phyloP scores from a whole-genome alignment of 2,329 filamentous ascomycete genomes.

The Gremmenia infestans region DNA sequence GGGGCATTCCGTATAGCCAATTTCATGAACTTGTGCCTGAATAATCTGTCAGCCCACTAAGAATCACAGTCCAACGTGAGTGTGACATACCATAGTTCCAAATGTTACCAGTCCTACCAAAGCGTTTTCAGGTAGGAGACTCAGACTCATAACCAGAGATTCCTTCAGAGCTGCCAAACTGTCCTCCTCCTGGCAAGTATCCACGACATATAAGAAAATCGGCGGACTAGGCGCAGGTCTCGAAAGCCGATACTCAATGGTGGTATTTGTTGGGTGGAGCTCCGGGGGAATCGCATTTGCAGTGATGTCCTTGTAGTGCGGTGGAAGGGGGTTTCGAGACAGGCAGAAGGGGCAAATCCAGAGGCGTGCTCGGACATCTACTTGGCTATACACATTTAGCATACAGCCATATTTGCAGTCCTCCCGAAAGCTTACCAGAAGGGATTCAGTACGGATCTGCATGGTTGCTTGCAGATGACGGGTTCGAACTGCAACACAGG shows the following conservation, averaged over 20 bases:
- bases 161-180: conserved; percentile 79
- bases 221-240: conserved; percentile 79
- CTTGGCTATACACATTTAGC: conserved; percentile 52
- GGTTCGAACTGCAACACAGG: conserved; percentile 93
- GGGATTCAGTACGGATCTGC: conserved; percentile 91
- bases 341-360: conserved; percentile 91
- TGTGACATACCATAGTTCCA: conserved; percentile 79
- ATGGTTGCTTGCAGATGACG: conserved; percentile 93
- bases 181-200: conserved; percentile 85
- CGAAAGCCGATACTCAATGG: conserved; percentile 82
- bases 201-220: conserved; percentile 83
- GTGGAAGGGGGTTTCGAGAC: conserved; percentile 74
- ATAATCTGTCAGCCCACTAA: not conserved
- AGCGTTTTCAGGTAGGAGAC: conserved; percentile 73
- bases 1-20: conserved; percentile 95
- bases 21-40: conserved; percentile 91
- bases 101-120: conserved; percentile 80
- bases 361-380: conserved; percentile 75
- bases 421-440: conserved; percentile 65
- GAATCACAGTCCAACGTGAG: not conserved
- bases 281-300: conserved; percentile 78
- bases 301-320: conserved; percentile 87
- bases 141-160: conserved; percentile 80
- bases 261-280: conserved; percentile 75
- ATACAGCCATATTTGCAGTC: not conserved